Percentiles rank a stretch among this genome's conserved stretches.
Evolutionary conservation across 495 filamentous ascomycete species (phyloP).

Genomic region (Neurospora sp.): DNA sequence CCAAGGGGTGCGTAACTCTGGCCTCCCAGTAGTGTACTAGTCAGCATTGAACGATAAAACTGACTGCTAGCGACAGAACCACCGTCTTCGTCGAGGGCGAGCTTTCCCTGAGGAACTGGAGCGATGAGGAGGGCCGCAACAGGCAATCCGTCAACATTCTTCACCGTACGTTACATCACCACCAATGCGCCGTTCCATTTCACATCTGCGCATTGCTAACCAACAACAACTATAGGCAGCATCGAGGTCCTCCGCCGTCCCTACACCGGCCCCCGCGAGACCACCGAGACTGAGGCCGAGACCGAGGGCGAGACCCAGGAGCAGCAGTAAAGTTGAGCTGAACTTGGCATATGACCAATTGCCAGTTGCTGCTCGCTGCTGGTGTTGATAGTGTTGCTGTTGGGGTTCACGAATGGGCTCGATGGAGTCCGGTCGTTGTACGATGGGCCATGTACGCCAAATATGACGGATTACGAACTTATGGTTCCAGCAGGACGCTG

Average conservation of each 20-base stretch:
- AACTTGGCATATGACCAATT: not conserved
- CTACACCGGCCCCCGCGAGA: not conserved
- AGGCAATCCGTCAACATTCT: conserved; percentile 50
- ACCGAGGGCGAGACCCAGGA: not conserved
- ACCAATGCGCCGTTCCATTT: not conserved
- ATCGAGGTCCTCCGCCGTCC: conserved; percentile 47
- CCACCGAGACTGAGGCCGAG: not conserved
- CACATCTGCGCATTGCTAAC: conserved; percentile 3
- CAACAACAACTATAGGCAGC: conserved; percentile 28
- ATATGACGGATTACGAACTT: not conserved
- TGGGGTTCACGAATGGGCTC: not conserved
- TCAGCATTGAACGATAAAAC: not conserved
- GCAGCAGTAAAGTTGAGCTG: not conserved
- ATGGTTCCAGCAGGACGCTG: not conserved
- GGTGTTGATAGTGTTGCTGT: not conserved
- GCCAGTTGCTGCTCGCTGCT: not conserved
- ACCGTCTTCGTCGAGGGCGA: conserved; percentile 69
- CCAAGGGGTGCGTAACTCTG: conserved; percentile 62
- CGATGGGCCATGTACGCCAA: not conserved
- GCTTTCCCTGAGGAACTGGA: conserved; percentile 48
- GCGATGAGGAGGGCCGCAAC: conserved; percentile 54
- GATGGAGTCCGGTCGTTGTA: not conserved
- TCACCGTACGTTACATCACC: conserved; percentile 50
- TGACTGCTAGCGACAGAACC: conserved; percentile 36
- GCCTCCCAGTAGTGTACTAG: not conserved